Base-by-base conservation (phyloP, 495 filamentous ascomycete species). In the Haplographium delicatum region DNA sequence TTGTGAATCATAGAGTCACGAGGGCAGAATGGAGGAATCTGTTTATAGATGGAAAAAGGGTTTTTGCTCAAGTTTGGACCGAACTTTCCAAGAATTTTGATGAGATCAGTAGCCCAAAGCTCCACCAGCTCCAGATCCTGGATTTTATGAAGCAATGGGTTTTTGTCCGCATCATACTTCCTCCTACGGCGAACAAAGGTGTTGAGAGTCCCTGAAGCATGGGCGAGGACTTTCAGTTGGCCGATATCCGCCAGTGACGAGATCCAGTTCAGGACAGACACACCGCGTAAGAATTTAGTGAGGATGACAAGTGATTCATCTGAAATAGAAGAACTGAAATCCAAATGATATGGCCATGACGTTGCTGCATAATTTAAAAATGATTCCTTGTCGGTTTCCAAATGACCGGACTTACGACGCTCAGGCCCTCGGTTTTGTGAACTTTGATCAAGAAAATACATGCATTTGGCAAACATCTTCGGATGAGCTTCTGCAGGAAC, bases 331-430 rank as follows among this genome's bases (percentile, higher is more conserved):
- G 44, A 20, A 6, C 18, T 35, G 13, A 22, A 27, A 9, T n/a
- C 31, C 19, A 47, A 23, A 35, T 47, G 44, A 2, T n/a, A 47
- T 5, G 27, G 7, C 44, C 44, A 47, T 16, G 26, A 47, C 18
- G 44, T 47, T 19, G 15, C 10, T 34, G 44, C 44, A 28, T 47
- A 47, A 8, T 22, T 8, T 24, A 28, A 10, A 22, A 47, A 34
- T 4, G n/a, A 5, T 16, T 19, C 9, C 8, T 4, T 16, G 7
- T 5, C 5, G 5, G 7, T 16, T 4, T 19, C 1, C 4, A 38
- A 19, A 16, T n/a, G 33, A 35, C 18, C 5, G n/a, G n/a, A n/a
- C n/a, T n/a, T n/a, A n/a, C n/a, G n/a, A n/a, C n/a, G n/a, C n/a
- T n/a, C n/a, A n/a, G n/a, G n/a, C n/a, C n/a, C n/a, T n/a, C n/a